Base-by-base conservation (phyloP, 306 rosid species). In the Castanospermum australe region DNA sequence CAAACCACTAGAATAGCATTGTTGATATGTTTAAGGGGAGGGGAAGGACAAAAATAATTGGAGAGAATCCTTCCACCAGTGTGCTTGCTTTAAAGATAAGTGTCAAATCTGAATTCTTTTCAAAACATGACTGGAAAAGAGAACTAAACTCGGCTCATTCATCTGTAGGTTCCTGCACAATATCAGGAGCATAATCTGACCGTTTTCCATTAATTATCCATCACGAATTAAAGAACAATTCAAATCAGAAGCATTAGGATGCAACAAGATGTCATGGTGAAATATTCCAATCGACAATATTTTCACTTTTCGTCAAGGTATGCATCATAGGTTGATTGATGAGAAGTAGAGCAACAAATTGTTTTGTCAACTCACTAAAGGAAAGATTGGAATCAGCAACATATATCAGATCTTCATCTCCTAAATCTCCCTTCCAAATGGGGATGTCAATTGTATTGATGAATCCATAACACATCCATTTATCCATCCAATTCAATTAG, bases 11-110 rank as follows among this genome's bases (percentile, higher is more conserved):
- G 38, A 67, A 32, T 5, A 24, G 24, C 48, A 15, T 4, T 32
- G 73, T 67, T 39, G 71, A 25, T 48, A 33, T 63, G 74, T 15
- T 65, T 14, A 9, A 45, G 55, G 80, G 72, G 55, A 73, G 72
- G 79, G 65, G 54, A 35, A 36, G 65, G 50, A 76, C 54, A 20
- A 13, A 20, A 41, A 21, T 35, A 39, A 45, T 28, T 9, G n/a
- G n/a, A 45, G 61, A 60, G 22, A 75, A 47, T 62, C 50, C 17
- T 55, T 56, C 35, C n/a, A 55, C 12, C n/a, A n/a, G 21, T 38
- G 78, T 6, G 2, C 4, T 73, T 56, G 38, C 13, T 52, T 35
- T 51, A n/a, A 17, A n/a, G 32, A 47, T 35, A 48, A 12, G 63
- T 63, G 73, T 50, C 66, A 24, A 14, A 22, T 52, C 57, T 17